A percentile compares a stretch with the other conserved stretches of the same genome.
Conservation (phyloP, 2,329 filamentous ascomycete genomes). For the Fusarium musae region DNA sequence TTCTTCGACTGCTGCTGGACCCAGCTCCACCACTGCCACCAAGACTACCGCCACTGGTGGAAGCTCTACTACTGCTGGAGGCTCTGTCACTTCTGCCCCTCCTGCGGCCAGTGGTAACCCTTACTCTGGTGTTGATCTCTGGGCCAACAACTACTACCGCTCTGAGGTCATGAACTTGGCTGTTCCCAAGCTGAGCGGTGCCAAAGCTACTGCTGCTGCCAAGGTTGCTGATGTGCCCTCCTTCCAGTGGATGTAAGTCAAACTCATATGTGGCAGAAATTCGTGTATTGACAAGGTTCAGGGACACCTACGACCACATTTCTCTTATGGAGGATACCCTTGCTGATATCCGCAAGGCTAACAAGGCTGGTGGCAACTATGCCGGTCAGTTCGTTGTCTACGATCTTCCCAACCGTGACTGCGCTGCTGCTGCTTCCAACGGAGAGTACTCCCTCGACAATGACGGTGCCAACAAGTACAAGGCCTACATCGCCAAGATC, state of each 20-base stretch:
- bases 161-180: conserved; percentile 66
- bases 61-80: conserved; percentile 29
- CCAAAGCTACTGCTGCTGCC: conserved; percentile 63
- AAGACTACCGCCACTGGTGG: conserved; percentile 9
- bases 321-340: conserved; percentile 59
- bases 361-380: conserved; percentile 52
- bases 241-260: conserved; percentile 62
- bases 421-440: conserved; percentile 66
- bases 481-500: conserved; percentile 65
- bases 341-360: conserved; percentile 54
- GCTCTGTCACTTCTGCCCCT: conserved; percentile 36
- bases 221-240: conserved; percentile 63
- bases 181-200: conserved; percentile 69
- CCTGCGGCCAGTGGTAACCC: conserved; percentile 61
- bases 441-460: conserved; percentile 64
- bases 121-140: conserved; percentile 60
- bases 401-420: conserved; percentile 68
- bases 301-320: conserved; percentile 62
- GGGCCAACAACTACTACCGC: conserved; percentile 66
- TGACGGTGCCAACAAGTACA: conserved; percentile 64
- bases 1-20: conserved; percentile 24
- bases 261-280: fast-evolving
- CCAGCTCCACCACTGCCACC: conserved; percentile 20
- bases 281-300: conserved; percentile 38
- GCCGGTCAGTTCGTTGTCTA: conserved; percentile 66